Base-by-base conservation (phyloP, 2,329 filamentous ascomycete genomes). In the Ascochyta rabiei region DNA sequence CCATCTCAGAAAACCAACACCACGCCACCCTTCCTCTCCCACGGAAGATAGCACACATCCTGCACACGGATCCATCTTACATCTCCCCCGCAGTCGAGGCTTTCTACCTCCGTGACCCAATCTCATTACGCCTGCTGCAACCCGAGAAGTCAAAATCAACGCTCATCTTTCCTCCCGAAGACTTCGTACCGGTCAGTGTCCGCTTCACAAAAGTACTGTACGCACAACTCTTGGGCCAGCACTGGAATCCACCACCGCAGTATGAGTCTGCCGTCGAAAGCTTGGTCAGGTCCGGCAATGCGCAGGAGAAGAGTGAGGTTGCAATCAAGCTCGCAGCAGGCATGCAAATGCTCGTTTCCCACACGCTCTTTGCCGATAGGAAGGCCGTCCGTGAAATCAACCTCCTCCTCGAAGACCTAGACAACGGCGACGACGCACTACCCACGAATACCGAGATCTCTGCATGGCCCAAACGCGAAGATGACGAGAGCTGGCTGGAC, bases 281-380 rank as follows among this genome's bases (percentile, higher is more conserved):
- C 5, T 60, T 73, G 3, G 23, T 59, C 6, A 51, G 65, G 26
- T 49, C 79, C 75, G 38, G 68, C 60, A 18, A 64, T 71, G 48
- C 75, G 66, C 35, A 67, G 47, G 51, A 76, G 70, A 63, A 80
- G 43, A 76, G 80, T 1, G 89, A 93, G 51, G 79, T 89, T 35
- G 93, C 93, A 10, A 93, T 97, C 88, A 98, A 98, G 71, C 76
- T 98, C 9, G 84, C 91, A 0, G 92, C 89, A 63, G 95, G 93
- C 0, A 92, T 96, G 67, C 93, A 99, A 75, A 95, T 98, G 83
- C 81, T 98, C 43, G 77, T 91, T 0, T 79, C 80, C 9, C 86
- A 89, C 62, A 82, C 86, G 1, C 82, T 88, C 34, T 87, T 88
- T 56, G 85, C 84, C 60, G 86, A 91, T 61, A 89, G 84, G 61